Evolutionary conservation across 2,329 filamentous ascomycete genomes (phyloP), one percentile per base, ranked within the genome.

Genomic region (Graphilbum sp.): DNA sequence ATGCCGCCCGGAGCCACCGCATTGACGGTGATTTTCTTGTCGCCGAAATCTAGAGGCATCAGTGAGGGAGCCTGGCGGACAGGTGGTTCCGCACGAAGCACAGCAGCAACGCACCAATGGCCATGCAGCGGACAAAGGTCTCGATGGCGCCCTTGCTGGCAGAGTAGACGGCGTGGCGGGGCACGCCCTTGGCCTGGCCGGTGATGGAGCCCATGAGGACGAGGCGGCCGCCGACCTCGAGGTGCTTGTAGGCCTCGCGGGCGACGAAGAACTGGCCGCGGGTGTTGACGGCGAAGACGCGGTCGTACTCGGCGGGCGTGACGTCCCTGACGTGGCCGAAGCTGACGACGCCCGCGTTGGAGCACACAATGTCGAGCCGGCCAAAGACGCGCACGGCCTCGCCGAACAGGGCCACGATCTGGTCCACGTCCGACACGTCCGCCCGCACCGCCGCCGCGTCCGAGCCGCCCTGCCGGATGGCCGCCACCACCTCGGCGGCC

Each of bases 191-290:
- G 40, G 46, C 50, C 34, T 48, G 44, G 27, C 72, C 46, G 3
- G 70, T 71, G 50, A 76, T 77, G 19, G 69, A 74, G 29, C 60
- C 65, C 69, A 75, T 78, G 39, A 78, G 61, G 47, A 79, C 69
- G 35, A 79, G 60, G 13, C 73, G 63, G n/a, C 74, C 74, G 41
- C 72, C 68, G 36, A 71, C 57, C 53, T 71, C 66, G 25, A 78
- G 63, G 52, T 74, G 58, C 54, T 70, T 68, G 61, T 72, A 76
- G 17, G 73, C 72, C 32, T 70, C 67, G 49, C 72, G 68, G 6
- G 69, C 71, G 25, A 75, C 69, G 52, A 75, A 75, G 58, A 74
- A 75, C 53, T 75, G 71, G 8, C 68, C 71, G 16, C 67, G 57
- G 3, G 70, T 62, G 54, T 75, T 75, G 47, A 75, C 53, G 57